Percentiles rank a stretch among this genome's conserved stretches.
Evolutionary conservation across 208 protist genomes (phyloP).

Genomic region (Wallacemonas rigidus): DNA sequence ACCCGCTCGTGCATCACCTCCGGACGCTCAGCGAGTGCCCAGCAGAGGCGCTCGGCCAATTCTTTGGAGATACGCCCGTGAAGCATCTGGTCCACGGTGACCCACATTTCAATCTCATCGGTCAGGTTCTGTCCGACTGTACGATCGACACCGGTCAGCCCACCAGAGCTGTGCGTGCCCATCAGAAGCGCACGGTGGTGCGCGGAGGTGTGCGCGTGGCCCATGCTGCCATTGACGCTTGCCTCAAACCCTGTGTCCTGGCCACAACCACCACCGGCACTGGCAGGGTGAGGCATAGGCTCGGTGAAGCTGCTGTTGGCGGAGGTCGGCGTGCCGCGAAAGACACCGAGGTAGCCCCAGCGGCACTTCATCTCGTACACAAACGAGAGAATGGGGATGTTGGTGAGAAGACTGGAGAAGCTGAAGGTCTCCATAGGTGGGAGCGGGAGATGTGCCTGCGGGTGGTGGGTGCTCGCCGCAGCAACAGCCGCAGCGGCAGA

Average conservation of each 20-base stretch:
- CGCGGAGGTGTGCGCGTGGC: neutral
- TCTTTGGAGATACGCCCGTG: constrained; percentile 71
- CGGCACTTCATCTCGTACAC: constrained; percentile 87
- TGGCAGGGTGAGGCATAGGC: constrained; percentile 7
- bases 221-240: no score
- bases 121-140: constrained; percentile 41
- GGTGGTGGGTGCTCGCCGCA: neutral
- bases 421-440: constrained; percentile 88
- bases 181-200: neutral
- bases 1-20: constrained; percentile 66
- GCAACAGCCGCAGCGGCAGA: neutral
- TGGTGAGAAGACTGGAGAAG: constrained; percentile 86
- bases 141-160: constrained; percentile 27
- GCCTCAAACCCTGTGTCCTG: no score
- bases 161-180: constrained; percentile 16
- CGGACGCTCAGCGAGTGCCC: constrained; percentile 65
- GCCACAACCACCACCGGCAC: no score
- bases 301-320: constrained; percentile 20
- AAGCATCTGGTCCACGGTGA: constrained; percentile 79
- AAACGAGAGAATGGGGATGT: constrained; percentile 84
- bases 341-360: constrained; percentile 66
- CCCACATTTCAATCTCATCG: constrained; percentile 87
- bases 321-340: constrained; percentile 38
- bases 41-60: constrained; percentile 72
- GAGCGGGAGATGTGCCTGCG: constrained; percentile 19